phyloP scores from a whole-genome alignment of 305 asterid species.

The Rubia peregrina region DNA sequence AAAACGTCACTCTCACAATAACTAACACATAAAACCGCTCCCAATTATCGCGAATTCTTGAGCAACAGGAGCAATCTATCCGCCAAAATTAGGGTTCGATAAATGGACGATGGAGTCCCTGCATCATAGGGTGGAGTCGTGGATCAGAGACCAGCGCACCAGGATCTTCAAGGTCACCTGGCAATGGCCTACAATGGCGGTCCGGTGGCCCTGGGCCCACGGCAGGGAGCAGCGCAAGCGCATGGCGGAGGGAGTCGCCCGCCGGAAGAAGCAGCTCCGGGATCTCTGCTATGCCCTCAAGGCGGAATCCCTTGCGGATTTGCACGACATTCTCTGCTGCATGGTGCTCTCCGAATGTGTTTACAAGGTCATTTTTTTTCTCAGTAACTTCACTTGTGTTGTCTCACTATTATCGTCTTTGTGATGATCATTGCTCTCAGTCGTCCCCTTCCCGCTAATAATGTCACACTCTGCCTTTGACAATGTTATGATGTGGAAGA shows the following conservation, averaged over 20 bases:
- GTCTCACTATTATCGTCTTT: not conserved
- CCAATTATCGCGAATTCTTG: not conserved
- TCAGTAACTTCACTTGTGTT: too few relatives aligned
- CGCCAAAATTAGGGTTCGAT: constrained; percentile 13
- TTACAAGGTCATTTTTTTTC: constrained; percentile 54
- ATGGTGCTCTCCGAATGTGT: constrained; percentile 98
- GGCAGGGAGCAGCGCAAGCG: constrained; percentile 60
- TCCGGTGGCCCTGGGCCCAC: constrained; percentile 84
- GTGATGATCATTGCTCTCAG: not conserved
- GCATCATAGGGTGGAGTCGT: constrained; percentile 78
- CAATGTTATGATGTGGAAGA: not conserved
- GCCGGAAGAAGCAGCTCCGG: constrained; percentile 69
- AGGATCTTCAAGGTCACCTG: constrained; percentile 64
- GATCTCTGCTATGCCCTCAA: constrained; percentile 72
- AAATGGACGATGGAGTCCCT: constrained; percentile 68
- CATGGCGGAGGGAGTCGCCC: constrained; percentile 60
- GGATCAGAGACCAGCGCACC: constrained; percentile 85
- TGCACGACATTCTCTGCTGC: constrained; percentile 94
- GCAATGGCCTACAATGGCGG: constrained; percentile 62
- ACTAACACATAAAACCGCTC: not conserved
- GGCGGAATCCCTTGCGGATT: constrained; percentile 77
- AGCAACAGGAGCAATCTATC: not conserved
- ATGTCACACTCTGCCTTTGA: not conserved
- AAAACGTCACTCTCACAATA: not conserved
- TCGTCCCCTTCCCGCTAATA: too few relatives aligned